Conservation (phyloP, 164 flowering plant species). For the Vitis vinifera region ASM3070453v1 NC_081811.1:1988501-1989000, state of each 20-base stretch:
- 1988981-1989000: constrained; percentile 64
- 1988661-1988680: constrained; percentile 80
- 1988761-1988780: constrained; percentile 34
- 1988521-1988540: constrained; percentile 96
- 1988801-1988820: constrained; percentile 89
- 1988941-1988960: constrained; percentile 49
- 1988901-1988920: constrained; percentile 24
- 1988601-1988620: constrained; percentile 2
- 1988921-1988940: constrained; percentile 27
- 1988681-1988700: constrained; percentile 73
- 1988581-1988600: background rate
- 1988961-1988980: constrained; percentile 56
- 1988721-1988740: constrained; percentile 89
- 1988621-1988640: constrained; percentile 44
- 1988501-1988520: constrained; percentile 87
- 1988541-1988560: constrained; percentile 98
- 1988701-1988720: constrained; percentile 81
- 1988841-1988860: constrained; percentile 81
- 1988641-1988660: constrained; percentile 91
- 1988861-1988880: constrained; percentile 37
- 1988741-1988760: constrained; percentile 54
- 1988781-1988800: constrained; percentile 49
- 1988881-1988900: constrained; percentile 17
- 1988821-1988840: constrained; percentile 99
- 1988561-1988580: constrained; percentile 1